Percentiles rank a stretch among this genome's conserved stretches.
Conservation (phyloP, 2,329 filamentous ascomycete genomes). For the Alternaria brassicicola region DNA sequence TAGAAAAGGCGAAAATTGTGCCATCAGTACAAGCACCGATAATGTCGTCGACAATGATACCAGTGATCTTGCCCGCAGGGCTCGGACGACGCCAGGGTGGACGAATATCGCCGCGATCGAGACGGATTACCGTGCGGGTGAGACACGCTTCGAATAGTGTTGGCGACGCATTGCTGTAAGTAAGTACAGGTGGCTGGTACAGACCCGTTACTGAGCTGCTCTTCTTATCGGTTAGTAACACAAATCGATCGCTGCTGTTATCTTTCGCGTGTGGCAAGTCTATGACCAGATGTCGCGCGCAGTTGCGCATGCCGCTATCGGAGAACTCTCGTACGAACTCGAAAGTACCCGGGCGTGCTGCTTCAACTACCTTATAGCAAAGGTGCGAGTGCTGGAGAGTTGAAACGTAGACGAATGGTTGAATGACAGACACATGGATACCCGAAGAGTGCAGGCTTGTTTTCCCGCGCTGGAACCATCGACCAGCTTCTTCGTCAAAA, state of each 20-base stretch:
- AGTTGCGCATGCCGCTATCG: conserved; percentile 37
- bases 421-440: conserved; percentile 56
- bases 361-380: conserved; percentile 51
- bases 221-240: conserved; percentile 45
- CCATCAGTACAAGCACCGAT: conserved; percentile 60
- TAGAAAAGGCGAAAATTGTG: conserved; percentile 63
- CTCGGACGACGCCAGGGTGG: conserved; percentile 42
- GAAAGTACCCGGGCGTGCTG: conserved; percentile 35
- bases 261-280: conserved; percentile 9
- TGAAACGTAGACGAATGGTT: conserved; percentile 59
- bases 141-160: conserved; percentile 53
- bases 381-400: conserved; percentile 61
- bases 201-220: conserved; percentile 39
- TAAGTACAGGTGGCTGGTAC: conserved; percentile 26
- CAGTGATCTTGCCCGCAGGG: conserved; percentile 25
- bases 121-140: conserved; percentile 50
- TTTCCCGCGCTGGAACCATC: conserved; percentile 50
- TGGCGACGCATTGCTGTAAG: conserved; percentile 31
- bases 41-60: conserved; percentile 55
- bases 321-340: conserved; percentile 36
- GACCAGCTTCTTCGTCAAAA: conserved; percentile 36
- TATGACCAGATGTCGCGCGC: conserved; percentile 36
- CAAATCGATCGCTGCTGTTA: conserved; percentile 19
- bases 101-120: conserved; percentile 59
- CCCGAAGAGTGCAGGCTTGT: conserved; percentile 56